Base-by-base conservation (phyloP, 495 filamentous ascomycete species). In the Chaetomium cochliodes region DNA sequence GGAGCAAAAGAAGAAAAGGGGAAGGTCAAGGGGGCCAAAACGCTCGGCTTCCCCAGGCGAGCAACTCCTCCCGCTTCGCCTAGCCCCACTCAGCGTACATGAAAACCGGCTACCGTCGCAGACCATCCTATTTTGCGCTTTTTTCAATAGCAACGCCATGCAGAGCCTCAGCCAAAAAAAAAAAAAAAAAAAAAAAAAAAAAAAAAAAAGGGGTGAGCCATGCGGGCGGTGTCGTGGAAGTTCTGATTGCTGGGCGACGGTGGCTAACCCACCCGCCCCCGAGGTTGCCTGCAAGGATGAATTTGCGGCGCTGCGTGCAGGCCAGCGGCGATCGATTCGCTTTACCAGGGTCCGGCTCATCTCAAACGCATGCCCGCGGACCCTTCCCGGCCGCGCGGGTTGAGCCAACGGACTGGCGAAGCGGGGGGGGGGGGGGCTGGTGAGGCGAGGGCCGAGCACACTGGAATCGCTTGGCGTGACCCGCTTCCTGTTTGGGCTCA, bases 351-450 rank as follows among this genome's bases (percentile, higher is more conserved):
- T n/a, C 42, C 59, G 53, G 64, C 44, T 51, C 58, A 53, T 58
- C 64, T 66, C 64, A 66, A 66, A 67, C 64, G 44, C 59, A 13
- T 54, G 37, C 60, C 60, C 59, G 42, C 60, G 37, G 59, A 49
- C 59, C 57, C 50, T 58, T 46, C 18, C 63, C 57, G 57, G 50
- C 41, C 49, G 59, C 65, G 51, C 50, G 53, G 59, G 65, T 50
- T 65, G 57, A 18, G 55, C 46, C 42, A 30, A 46, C n/a, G 3
- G 23, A 26, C 25, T 41, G 63, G 37, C 23, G 12, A 18, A 13
- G 20, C 47, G 57, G 18, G 22, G 56, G n/a, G n/a, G 20, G 28
- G 57, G 18, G 22, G 39, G 57, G 57, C 42, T 58, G 37, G 37
- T 39, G 37, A 42, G 20, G 20, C 20, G 18, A 15, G 53, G 53